phyloP scores from a whole-genome alignment of 108 stramenopile species.

The Skeletonema marinoi region DNA sequence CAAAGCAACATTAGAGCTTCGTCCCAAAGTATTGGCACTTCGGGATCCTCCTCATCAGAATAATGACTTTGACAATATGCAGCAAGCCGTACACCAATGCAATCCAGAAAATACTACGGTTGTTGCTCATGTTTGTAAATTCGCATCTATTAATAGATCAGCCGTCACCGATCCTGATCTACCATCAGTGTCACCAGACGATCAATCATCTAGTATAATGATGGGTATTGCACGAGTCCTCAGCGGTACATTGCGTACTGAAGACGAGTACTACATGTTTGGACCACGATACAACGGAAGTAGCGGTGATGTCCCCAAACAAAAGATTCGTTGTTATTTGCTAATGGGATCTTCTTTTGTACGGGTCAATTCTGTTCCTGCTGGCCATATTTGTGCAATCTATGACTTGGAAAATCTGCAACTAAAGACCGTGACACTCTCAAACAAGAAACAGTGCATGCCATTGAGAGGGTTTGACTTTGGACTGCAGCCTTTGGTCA shows the following conservation, averaged over 20 bases:
- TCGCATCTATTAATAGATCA: conserved; percentile 58
- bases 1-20: conserved; percentile 54
- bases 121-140: conserved; percentile 87
- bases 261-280: conserved; percentile 65
- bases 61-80: conserved; percentile 46
- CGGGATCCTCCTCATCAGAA: conserved; percentile 28
- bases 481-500: conserved; percentile 82
- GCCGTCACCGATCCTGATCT: conserved; percentile 73
- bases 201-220: conserved; percentile 51
- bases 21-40: conserved; percentile 67
- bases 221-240: conserved; percentile 82
- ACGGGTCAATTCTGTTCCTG: conserved; percentile 77
- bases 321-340: conserved; percentile 70
- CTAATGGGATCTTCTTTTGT: conserved; percentile 90
- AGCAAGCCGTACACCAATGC: conserved; percentile 63
- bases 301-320: conserved; percentile 23
- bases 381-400: conserved; percentile 89
- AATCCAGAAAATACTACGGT: conserved; percentile 43
- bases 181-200: conserved; percentile 14
- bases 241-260: conserved; percentile 69
- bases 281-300: conserved; percentile 72
- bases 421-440: conserved; percentile 80
- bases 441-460: conserved; percentile 63
- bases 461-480: conserved; percentile 75
- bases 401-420: conserved; percentile 81